Conservation (phyloP, 805 yeast species). For the Brettanomyces nanus region DNA sequence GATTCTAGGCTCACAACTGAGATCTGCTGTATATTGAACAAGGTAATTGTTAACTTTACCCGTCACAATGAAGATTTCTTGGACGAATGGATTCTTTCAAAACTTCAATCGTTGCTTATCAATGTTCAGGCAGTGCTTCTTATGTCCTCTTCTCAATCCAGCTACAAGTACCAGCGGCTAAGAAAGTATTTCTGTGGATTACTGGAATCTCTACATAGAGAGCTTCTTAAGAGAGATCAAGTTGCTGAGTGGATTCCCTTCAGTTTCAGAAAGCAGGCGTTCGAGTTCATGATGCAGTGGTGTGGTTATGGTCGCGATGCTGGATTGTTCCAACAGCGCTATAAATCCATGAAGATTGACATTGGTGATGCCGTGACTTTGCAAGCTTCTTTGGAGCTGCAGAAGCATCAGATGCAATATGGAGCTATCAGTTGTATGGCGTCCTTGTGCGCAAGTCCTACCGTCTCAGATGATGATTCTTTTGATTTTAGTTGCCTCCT, state of each 20-base stretch:
- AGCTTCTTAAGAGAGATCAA: conserved; percentile 35
- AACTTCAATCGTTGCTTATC: conserved; percentile 53
- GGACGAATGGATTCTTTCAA: conserved; percentile 64
- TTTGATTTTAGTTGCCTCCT: conserved; percentile 64
- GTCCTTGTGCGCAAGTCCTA: conserved; percentile 65
- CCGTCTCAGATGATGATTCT: conserved; percentile 43
- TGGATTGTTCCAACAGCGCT: conserved; percentile 56
- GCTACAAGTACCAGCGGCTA: conserved; percentile 65
- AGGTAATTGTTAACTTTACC: conserved; percentile 58
- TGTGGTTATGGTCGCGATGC: conserved; percentile 78
- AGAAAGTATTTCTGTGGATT: conserved; percentile 81
- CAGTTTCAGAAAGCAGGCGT: conserved; percentile 76
- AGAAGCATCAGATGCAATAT: conserved; percentile 57
- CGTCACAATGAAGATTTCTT: conserved; percentile 40
- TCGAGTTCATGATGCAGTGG: conserved; percentile 85
- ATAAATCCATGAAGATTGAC: conserved; percentile 43
- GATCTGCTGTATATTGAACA: conserved; percentile 62
- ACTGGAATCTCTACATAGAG: conserved; percentile 63
- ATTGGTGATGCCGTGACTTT: conserved; percentile 36
- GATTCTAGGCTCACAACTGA: conserved; percentile 30
- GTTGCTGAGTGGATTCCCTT: conserved; percentile 68
- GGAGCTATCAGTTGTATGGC: conserved; percentile 83
- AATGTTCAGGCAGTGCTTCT: conserved; percentile 51
- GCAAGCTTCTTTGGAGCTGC: conserved; percentile 73
- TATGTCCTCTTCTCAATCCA: conserved; percentile 47